These are phyloP conservation scores for Evansstolkia leycettana DNA, from an alignment of 495 filamentous ascomycete genomes.

Conservation along the genomic window DNA sequence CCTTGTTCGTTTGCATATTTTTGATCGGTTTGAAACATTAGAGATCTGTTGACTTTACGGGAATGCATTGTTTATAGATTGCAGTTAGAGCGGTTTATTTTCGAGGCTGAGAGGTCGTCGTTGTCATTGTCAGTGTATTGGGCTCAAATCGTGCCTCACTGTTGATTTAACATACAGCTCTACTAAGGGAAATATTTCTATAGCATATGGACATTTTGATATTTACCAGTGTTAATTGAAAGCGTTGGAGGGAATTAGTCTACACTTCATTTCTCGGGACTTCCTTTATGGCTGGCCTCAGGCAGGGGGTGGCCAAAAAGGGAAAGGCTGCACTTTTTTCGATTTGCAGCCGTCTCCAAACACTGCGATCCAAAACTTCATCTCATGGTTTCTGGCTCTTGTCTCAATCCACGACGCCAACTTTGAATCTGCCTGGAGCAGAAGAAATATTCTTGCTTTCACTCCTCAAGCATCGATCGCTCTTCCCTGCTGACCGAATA, in stretches of 20 bases:
- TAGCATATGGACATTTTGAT: too few relatives aligned
- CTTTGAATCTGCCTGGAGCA: slow-evolving; percentile 34
- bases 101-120: background rate
- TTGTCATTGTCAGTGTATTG: background rate
- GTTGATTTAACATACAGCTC: too few relatives aligned
- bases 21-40: background rate
- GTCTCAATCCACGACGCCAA: slow-evolving; percentile 3
- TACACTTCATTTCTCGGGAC: too few relatives aligned
- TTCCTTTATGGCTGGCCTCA: too few relatives aligned
- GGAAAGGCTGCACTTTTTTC: slow-evolving; percentile 24
- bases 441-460: slow-evolving; percentile 10
- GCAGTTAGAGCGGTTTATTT: background rate
- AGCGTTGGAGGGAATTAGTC: too few relatives aligned
- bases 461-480: slow-evolving; percentile 2
- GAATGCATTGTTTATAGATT: background rate
- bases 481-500: slow-evolving; percentile 1
- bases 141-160: too few relatives aligned
- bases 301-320: slow-evolving; percentile 22
- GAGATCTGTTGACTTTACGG: background rate
- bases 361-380: slow-evolving; percentile 22
- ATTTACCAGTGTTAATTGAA: too few relatives aligned
- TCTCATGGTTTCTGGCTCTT: too few relatives aligned
- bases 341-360: slow-evolving; percentile 20
- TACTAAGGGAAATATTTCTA: too few relatives aligned
- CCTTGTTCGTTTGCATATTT: background rate